Evolutionary conservation across 805 yeast genomes (phyloP).

Genomic region (Candida verbasci): DNA sequence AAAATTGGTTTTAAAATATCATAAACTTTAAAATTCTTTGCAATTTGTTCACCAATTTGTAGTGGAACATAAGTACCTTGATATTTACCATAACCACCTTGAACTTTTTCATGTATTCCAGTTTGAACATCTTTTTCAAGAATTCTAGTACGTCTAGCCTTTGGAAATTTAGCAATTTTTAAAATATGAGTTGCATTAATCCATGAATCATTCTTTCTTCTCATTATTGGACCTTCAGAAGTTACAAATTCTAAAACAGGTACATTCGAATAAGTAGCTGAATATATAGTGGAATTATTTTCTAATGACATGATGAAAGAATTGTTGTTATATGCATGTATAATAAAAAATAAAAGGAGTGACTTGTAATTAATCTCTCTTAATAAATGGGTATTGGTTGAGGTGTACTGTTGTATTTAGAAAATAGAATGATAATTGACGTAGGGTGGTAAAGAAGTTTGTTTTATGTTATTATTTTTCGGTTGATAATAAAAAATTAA

Average conservation of each 20-base stretch:
- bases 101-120: constrained; percentile 66
- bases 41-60: constrained; percentile 36
- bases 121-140: constrained; percentile 61
- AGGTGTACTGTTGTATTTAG: too few relatives aligned
- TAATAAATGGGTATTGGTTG: too few relatives aligned
- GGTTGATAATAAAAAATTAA: too few relatives aligned
- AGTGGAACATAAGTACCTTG: constrained; percentile 48
- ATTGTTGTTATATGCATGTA: not conserved
- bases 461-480: too few relatives aligned
- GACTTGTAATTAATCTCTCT: too few relatives aligned
- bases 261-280: constrained; percentile 73
- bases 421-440: too few relatives aligned
- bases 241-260: constrained; percentile 65
- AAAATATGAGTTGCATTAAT: constrained; percentile 71
- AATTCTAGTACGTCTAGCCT: constrained; percentile 57
- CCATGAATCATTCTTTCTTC: constrained; percentile 58
- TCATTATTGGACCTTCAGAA: constrained; percentile 67
- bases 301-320: not conserved
- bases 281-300: constrained; percentile 42
- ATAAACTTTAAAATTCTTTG: constrained; percentile 36
- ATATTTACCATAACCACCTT: constrained; percentile 71
- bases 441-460: too few relatives aligned
- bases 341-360: too few relatives aligned
- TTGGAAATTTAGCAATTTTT: constrained; percentile 64
- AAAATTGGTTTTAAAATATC: constrained; percentile 63